These are phyloP conservation scores for Prunus mume DNA, from an alignment of 306 rosid species.

Conservation along the genomic window DNA sequence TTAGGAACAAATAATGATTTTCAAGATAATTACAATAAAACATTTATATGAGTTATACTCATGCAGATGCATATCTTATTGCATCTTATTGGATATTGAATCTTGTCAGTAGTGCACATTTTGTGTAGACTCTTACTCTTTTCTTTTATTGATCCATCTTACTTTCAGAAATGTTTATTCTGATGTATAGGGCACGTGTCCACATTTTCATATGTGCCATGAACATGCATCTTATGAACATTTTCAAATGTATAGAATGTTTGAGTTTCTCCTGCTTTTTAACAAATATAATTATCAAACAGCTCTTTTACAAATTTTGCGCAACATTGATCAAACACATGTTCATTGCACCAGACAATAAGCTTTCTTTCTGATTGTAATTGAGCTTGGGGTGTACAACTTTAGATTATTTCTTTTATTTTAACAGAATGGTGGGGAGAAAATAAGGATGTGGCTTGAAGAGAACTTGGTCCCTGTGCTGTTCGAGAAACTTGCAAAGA, in stretches of 20 bases:
- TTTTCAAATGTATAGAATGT: neutral
- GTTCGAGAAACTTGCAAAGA: constrained; percentile 15
- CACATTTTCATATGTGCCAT: neutral
- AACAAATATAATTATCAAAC: neutral
- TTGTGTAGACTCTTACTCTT: neutral
- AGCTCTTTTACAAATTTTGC: neutral
- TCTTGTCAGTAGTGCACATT: neutral
- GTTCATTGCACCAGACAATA: neutral
- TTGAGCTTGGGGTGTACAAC: neutral
- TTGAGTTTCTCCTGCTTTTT: neutral
- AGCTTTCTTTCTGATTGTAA: neutral
- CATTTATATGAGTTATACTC: too few relatives aligned
- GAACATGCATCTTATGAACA: neutral
- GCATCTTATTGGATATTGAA: neutral
- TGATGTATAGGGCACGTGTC: neutral
- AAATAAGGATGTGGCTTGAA: constrained; percentile 24
- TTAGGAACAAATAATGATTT: neutral
- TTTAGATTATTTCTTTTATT: constrained; percentile 2
- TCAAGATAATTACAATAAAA: neutral
- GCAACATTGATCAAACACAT: neutral
- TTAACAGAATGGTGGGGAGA: constrained; percentile 21
- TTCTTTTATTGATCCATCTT: neutral
- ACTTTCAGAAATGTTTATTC: neutral
- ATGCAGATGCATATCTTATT: neutral
- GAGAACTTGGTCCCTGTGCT: constrained; percentile 21